Evolutionary conservation across 2,329 filamentous ascomycete species (phyloP), one percentile per base, ranked within the genome.

Genomic region (Paecilomyces dactylethromorphus): DNA sequence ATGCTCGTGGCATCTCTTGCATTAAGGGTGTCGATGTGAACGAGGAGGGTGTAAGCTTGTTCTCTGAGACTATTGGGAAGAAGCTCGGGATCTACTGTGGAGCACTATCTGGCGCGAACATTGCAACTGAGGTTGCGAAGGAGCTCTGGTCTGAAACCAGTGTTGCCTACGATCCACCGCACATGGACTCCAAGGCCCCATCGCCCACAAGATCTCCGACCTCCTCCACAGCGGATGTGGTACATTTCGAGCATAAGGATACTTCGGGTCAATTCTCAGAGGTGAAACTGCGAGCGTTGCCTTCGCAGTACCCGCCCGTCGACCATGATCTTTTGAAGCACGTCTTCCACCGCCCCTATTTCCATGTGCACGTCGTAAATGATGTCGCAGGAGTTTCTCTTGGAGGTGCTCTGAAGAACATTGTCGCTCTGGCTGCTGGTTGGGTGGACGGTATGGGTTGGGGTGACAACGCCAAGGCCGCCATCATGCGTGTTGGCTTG

Each of bases 401-500:
- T 33, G 89, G 92, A 51, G 94, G 94, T 61, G 94, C 94, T 0
- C 81, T 99, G 66, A 99, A 99, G 82, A 99, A 99, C 80, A 88
- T 99, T 64, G 91, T 99, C 58, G 94, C 94, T 4, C 80, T 99
- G 18, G 93, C 92, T 4, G 92, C 94, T 32, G 94, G 94, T 59
- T 99, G 96, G 75, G 92, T 97, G 52, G 91, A 96, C 64, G 94
- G 94, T 35, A 85, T 93, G 62, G 93, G 93, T 64, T 99, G 94
- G 93, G 94, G 94, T 69, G 92, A 97, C 80, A 99, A 97, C 67
- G 93, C 93, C 65, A 97, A 99, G 80, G 92, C 94, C n/a, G 94
- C 94, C 53, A 88, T 99, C 61, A 97, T 99, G 91, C 90, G 94
- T 50, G 89, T 97, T 21, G 94, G 94, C 7, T 85, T 99, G 53